A percentile compares a stretch with the other conserved stretches of the same genome.
Evolutionary conservation across 2,329 filamentous ascomycete genomes (phyloP).

Genomic region (Colletotrichum coccodes): DNA sequence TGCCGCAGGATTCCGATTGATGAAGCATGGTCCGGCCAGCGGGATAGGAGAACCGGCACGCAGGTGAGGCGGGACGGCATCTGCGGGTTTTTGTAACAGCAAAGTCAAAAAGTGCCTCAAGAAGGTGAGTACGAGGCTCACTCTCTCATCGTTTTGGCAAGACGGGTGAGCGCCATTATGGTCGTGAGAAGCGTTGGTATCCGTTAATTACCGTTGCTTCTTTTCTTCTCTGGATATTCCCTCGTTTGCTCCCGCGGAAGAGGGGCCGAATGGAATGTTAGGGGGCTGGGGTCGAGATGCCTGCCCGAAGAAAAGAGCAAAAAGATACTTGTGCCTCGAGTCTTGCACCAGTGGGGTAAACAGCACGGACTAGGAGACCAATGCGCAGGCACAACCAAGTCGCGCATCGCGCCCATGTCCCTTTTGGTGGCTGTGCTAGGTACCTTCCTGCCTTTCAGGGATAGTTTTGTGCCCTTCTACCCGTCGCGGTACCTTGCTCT

Average conservation of each 20-base stretch:
- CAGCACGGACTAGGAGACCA: too few species aligned
- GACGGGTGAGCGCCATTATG: not conserved
- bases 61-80: not conserved
- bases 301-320: too few species aligned
- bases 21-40: constrained; percentile 4
- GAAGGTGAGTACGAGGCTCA: not conserved
- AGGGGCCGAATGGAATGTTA: not conserved
- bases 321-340: too few species aligned
- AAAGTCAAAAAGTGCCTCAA: not conserved
- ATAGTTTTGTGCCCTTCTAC: too few species aligned
- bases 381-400: not conserved
- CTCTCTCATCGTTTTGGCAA: not conserved
- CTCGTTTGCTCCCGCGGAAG: constrained; percentile 19
- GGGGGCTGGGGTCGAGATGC: not conserved
- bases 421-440: not conserved
- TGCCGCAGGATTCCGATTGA: constrained; percentile 14
- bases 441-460: too few species aligned
- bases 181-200: not conserved
- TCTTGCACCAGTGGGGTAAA: too few species aligned
- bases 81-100: not conserved
- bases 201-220: not conserved
- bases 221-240: constrained; percentile 9
- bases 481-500: too few species aligned
- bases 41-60: not conserved
- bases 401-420: not conserved